phyloP scores from a whole-genome alignment of 441 rosid genomes.

The Manihot esculenta region DNA sequence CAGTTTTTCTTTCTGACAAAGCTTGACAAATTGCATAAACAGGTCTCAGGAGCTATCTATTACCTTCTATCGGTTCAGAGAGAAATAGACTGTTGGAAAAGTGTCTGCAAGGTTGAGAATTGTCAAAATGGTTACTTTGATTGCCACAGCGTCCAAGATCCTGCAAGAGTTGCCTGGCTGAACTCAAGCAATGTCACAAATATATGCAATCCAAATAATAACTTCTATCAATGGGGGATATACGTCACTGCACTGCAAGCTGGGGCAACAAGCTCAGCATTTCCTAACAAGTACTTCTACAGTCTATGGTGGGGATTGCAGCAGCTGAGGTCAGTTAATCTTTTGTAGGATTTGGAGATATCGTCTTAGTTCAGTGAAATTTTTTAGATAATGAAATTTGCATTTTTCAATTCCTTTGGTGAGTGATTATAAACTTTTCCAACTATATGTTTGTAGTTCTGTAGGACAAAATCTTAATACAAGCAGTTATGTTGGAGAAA shows the following conservation, averaged over 20 bases:
- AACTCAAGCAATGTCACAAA: slow-evolving; percentile 56
- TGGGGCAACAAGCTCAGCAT: slow-evolving; percentile 54
- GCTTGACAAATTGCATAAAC: too few relatives aligned
- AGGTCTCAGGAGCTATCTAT: slow-evolving; percentile 96
- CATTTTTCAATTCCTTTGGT: too few relatives aligned
- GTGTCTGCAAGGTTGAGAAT: slow-evolving; percentile 52
- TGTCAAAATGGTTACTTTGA: slow-evolving; percentile 64
- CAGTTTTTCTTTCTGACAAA: too few relatives aligned
- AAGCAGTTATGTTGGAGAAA: slow-evolving; percentile 72
- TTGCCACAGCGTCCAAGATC: slow-evolving; percentile 40
- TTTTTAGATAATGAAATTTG: too few relatives aligned
- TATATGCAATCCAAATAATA: slow-evolving; percentile 44
- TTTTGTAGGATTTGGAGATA: background rate
- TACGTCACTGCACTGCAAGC: slow-evolving; percentile 61
- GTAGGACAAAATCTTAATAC: slow-evolving; percentile 72
- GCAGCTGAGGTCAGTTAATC: slow-evolving; percentile 60
- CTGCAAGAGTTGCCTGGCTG: slow-evolving; percentile 56
- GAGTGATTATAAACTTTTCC: background rate
- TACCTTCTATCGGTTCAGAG: slow-evolving; percentile 79
- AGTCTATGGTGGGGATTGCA: slow-evolving; percentile 96
- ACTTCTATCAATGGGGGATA: slow-evolving; percentile 63
- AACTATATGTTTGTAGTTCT: slow-evolving; percentile 46
- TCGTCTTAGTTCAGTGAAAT: too few relatives aligned
- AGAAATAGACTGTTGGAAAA: slow-evolving; percentile 82
- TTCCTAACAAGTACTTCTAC: slow-evolving; percentile 79